These are phyloP conservation scores for Xylaria bambusicola DNA, from an alignment of 495 filamentous ascomycete species.

Conservation along the genomic window DNA sequence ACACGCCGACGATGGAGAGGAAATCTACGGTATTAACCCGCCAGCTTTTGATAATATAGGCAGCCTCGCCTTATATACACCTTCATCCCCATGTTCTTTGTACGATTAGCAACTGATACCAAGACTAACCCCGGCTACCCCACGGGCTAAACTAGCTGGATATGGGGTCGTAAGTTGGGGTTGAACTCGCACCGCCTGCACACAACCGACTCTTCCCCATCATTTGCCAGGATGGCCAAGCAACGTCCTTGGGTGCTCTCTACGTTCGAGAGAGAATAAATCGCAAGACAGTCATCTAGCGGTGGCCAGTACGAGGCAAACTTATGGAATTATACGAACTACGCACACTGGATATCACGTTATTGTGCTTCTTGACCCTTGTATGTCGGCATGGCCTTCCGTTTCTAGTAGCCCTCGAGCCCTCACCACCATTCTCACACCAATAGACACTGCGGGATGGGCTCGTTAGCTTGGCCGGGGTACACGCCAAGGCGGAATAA, in stretches of 20 bases:
- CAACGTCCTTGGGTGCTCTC: not conserved
- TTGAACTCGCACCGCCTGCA: not conserved
- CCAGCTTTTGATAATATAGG: too few relatives aligned
- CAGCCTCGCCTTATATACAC: too few relatives aligned
- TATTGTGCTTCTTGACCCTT: not conserved
- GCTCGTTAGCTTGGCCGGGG: constrained; percentile 5
- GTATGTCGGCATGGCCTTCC: not conserved
- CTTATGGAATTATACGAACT: not conserved
- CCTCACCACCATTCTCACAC: constrained; percentile 7
- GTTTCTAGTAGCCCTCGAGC: not conserved
- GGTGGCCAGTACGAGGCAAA: not conserved
- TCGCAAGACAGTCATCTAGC: not conserved
- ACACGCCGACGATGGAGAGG: not conserved
- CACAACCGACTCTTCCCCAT: not conserved
- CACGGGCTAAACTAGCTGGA: not conserved
- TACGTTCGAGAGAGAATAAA: not conserved
- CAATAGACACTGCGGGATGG: constrained; percentile 17
- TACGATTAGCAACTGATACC: too few relatives aligned
- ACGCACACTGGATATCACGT: not conserved
- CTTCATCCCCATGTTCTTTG: too few relatives aligned
- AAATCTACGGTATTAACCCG: not conserved
- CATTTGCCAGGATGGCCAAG: not conserved
- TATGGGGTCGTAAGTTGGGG: constrained; percentile 12
- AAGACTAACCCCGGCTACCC: not conserved
- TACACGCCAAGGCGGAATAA: constrained; percentile 31